Conservation (phyloP, 768 basidiomycete species). For the Mycena latifolia region DNA sequence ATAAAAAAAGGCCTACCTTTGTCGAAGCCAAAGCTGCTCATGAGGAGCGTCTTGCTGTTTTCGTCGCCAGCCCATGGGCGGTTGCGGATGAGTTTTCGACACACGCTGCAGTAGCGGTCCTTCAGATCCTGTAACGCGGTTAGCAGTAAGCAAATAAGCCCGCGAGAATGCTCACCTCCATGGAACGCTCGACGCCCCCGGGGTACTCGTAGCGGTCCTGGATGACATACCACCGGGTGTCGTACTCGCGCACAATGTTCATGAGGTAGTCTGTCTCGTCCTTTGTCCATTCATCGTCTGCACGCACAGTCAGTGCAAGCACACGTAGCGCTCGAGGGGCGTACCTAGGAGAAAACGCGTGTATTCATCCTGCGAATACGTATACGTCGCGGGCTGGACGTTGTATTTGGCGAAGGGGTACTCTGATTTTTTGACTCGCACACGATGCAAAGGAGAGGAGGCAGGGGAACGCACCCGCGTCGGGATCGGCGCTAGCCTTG, state of each 20-base stretch:
- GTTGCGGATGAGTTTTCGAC: conserved; percentile 87
- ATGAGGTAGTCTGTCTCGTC: conserved; percentile 97
- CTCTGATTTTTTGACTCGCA: conserved; percentile 54
- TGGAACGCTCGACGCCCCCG: conserved; percentile 61
- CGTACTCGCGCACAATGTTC: conserved; percentile 81
- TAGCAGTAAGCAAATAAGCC: neutral
- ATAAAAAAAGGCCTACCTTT: conserved; percentile 65
- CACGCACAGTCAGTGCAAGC: neutral
- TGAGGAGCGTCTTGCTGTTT: conserved; percentile 70
- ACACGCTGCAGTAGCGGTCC: conserved; percentile 93
- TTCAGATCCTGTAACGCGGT: conserved; percentile 80
- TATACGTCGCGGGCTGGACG: conserved; percentile 69
- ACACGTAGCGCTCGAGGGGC: conserved; percentile 16
- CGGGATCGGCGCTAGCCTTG: conserved; percentile 68
- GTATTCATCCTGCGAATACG: conserved; percentile 92
- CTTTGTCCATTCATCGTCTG: conserved; percentile 89
- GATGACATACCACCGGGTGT: conserved; percentile 90
- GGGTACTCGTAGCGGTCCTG: conserved; percentile 90
- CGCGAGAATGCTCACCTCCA: conserved; percentile 70
- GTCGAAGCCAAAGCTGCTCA: conserved; percentile 87
- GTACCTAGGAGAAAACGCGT: conserved; percentile 80
- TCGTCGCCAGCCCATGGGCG: conserved; percentile 91
- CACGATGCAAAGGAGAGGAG: neutral
- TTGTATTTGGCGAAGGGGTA: conserved; percentile 91
- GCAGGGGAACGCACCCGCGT: conserved; percentile 60